These are phyloP conservation scores for Epichloe baconii DNA, from an alignment of 2,329 filamentous ascomycete genomes.

Conservation along the genomic window DNA sequence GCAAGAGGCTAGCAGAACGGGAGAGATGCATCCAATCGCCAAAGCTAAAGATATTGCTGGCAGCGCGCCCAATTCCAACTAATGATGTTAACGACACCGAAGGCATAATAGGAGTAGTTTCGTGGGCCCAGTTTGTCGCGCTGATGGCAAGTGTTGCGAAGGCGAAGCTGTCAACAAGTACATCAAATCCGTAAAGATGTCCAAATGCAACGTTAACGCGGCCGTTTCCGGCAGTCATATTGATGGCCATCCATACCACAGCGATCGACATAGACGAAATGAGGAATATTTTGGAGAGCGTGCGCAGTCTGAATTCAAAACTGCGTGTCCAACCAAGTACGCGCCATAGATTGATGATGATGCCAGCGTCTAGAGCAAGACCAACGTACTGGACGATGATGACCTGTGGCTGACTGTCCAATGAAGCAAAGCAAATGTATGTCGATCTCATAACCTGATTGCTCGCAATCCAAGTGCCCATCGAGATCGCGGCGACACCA, in stretches of 20 bases:
- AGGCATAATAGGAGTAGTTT: constrained; percentile 31
- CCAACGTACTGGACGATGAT: constrained; percentile 30
- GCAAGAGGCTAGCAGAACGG: constrained; percentile 21
- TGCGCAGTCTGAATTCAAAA: constrained; percentile 31
- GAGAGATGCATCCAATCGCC: constrained; percentile 34
- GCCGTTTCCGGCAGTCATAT: constrained; percentile 15
- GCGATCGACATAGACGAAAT: constrained; percentile 26
- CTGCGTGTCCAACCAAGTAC: constrained; percentile 38
- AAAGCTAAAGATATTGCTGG: constrained; percentile 22
- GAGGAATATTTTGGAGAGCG: constrained; percentile 29
- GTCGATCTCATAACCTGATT: constrained; percentile 31
- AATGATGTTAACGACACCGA: constrained; percentile 30
- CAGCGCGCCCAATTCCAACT: constrained; percentile 24
- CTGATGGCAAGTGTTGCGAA: constrained; percentile 32
- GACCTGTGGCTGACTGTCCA: constrained; percentile 25
- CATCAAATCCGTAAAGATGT: constrained; percentile 34
- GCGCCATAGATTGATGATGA: constrained; percentile 37
- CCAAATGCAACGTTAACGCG: constrained; percentile 22
- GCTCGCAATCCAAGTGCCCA: constrained; percentile 28
- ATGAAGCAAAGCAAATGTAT: constrained; percentile 34
- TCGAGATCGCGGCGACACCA: constrained; percentile 26
- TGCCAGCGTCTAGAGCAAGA: constrained; percentile 31
- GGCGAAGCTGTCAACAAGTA: constrained; percentile 33
- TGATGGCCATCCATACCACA: constrained; percentile 22
- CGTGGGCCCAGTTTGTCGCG: constrained; percentile 31